A percentile compares a stretch with the other conserved stretches of the same genome.
phyloP scores from a whole-genome alignment of 2,329 filamentous ascomycete species.

The Fusarium sp. region DNA sequence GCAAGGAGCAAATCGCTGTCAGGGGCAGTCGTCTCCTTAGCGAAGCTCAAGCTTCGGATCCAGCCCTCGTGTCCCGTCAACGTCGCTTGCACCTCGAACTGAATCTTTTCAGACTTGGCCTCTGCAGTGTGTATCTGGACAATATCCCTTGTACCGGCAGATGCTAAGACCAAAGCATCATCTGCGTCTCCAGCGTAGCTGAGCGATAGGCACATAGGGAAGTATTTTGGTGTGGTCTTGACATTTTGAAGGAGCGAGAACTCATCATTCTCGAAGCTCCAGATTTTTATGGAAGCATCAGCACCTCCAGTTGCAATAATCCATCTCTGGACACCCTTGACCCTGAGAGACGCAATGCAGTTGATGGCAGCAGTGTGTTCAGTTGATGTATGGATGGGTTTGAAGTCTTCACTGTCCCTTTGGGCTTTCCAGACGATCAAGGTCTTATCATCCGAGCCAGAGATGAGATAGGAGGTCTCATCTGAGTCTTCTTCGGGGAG shows the following conservation, averaged over 20 bases:
- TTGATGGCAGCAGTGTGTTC: constrained; percentile 83
- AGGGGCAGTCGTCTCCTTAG: constrained; percentile 65
- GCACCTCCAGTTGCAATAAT: constrained; percentile 83
- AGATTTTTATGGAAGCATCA: constrained; percentile 78
- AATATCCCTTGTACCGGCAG: constrained; percentile 84
- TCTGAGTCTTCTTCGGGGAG: constrained; percentile 64
- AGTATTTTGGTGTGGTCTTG: constrained; percentile 78
- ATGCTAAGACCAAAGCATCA: constrained; percentile 75
- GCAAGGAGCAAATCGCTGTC: constrained; percentile 81
- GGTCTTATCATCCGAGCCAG: constrained; percentile 83
- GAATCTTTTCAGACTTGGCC: constrained; percentile 49
- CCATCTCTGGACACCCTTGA: constrained; percentile 49
- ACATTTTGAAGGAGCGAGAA: constrained; percentile 75
- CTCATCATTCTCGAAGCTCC: constrained; percentile 68
- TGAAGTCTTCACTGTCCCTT: constrained; percentile 43
- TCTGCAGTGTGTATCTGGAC: constrained; percentile 81
- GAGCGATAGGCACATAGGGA: constrained; percentile 82
- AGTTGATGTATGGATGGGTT: constrained; percentile 63
- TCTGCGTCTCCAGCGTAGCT: constrained; percentile 65
- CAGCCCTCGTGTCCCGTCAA: constrained; percentile 93
- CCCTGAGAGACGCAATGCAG: constrained; percentile 63
- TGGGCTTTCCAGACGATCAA: constrained; percentile 75
- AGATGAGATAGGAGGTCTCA: constrained; percentile 71
- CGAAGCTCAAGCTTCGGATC: constrained; percentile 88
- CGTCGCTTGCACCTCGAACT: constrained; percentile 79